Conservation (phyloP, 1,284 basidiomycete genomes). For the Ceratobasidium sp. region DNA sequence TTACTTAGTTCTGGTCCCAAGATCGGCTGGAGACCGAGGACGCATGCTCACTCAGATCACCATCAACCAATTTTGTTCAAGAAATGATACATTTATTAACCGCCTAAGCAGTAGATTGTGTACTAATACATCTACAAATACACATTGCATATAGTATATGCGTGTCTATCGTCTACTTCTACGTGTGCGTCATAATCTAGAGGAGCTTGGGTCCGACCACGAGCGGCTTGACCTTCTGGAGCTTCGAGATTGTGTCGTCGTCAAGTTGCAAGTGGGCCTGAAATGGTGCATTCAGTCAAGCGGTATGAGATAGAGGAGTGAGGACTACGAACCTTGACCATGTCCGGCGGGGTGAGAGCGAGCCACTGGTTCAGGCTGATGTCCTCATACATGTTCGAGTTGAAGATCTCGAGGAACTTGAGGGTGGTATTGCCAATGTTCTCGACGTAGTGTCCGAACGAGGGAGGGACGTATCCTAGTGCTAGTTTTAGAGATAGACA, state of each 20-base stretch:
- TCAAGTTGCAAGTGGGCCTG: slow-evolving; percentile 67
- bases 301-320: background rate
- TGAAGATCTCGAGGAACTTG: slow-evolving; percentile 75
- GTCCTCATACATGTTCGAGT: slow-evolving; percentile 67
- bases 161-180: no score
- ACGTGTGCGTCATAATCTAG: background rate
- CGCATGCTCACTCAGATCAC: no score
- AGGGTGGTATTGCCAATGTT: slow-evolving; percentile 76
- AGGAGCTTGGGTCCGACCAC: slow-evolving; percentile 60
- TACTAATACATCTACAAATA: no score
- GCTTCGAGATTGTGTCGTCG: slow-evolving; percentile 65
- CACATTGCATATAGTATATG: no score
- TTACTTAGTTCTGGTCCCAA: no score
- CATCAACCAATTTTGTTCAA: no score
- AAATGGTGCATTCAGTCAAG: background rate
- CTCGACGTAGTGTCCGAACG: slow-evolving; percentile 76
- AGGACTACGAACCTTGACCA: slow-evolving; percentile 62
- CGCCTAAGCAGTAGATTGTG: no score
- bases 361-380: slow-evolving; percentile 74
- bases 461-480: slow-evolving; percentile 70
- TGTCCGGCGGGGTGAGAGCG: slow-evolving; percentile 70
- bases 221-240: slow-evolving; percentile 68
- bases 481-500: background rate
- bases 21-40: no score
- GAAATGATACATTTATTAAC: no score